A percentile compares a stretch with the other conserved stretches of the same genome.
Evolutionary conservation across 768 basidiomycete species (phyloP).

Genomic region (Pleurotus tuoliensis): DNA sequence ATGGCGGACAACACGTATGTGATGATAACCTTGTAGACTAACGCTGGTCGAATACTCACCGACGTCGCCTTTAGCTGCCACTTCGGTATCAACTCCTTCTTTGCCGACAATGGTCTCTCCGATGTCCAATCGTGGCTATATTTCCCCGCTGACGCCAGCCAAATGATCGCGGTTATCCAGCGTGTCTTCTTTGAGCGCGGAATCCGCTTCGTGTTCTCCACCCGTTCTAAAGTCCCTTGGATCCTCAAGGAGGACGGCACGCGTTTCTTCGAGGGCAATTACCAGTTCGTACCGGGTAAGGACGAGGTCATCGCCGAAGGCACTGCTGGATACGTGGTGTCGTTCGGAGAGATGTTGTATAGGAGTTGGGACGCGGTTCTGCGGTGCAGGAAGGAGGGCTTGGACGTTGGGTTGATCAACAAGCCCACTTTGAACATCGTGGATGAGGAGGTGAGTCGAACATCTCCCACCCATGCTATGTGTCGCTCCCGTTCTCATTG

Average conservation of each 20-base stretch:
- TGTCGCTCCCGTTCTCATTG: not conserved
- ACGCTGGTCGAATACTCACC: not conserved
- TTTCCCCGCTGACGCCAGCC: conserved; percentile 82
- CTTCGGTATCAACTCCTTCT: conserved; percentile 81
- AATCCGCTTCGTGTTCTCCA: conserved; percentile 84
- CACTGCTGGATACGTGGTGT: conserved; percentile 76
- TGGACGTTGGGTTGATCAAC: conserved; percentile 84
- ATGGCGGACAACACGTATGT: conserved; percentile 48
- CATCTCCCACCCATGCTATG: not conserved
- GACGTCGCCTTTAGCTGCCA: conserved; percentile 30
- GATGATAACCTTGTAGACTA: conserved; percentile 9
- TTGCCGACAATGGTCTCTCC: conserved; percentile 82
- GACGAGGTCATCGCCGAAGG: conserved; percentile 81
- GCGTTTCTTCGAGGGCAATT: conserved; percentile 63
- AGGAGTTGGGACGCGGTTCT: conserved; percentile 81
- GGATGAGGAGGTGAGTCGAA: conserved; percentile 61
- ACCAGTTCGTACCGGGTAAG: conserved; percentile 80
- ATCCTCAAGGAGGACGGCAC: conserved; percentile 75
- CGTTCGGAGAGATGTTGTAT: conserved; percentile 87
- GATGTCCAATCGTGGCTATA: conserved; percentile 79
- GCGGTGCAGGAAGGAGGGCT: conserved; percentile 61
- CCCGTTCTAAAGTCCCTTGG: conserved; percentile 85
- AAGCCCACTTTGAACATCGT: conserved; percentile 81
- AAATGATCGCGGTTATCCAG: conserved; percentile 76
- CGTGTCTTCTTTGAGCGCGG: conserved; percentile 82